Percentiles rank a stretch among this genome's conserved stretches.
phyloP scores from a whole-genome alignment of 345 rosid species.

The Populus pruinosa region DNA sequence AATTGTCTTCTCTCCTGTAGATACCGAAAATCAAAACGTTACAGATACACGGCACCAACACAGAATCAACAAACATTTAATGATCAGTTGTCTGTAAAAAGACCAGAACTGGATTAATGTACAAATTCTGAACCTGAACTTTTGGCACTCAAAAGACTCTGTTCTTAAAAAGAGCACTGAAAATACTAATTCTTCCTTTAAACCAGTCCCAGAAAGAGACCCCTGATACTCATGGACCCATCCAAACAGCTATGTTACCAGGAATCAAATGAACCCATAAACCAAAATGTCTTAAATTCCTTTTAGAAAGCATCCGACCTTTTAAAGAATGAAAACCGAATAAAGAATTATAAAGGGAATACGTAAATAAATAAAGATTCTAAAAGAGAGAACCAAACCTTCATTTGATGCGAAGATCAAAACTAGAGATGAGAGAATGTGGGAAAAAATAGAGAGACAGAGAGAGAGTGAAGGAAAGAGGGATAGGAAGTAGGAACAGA shows the following conservation, averaged over 20 bases:
- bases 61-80: slow-evolving; percentile 2
- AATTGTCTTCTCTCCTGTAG: not conserved
- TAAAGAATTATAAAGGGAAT: not conserved
- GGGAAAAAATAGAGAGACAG: not conserved
- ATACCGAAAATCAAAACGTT: not conserved
- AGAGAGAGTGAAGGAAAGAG: slow-evolving; percentile 8
- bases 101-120: not conserved
- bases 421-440: slow-evolving; percentile 19
- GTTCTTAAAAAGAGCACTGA: not conserved
- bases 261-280: slow-evolving; percentile 15
- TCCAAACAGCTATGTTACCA: not conserved
- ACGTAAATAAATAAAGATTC: slow-evolving; percentile 17
- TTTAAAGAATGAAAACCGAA: slow-evolving; percentile 21
- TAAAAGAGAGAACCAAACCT: slow-evolving; percentile 42
- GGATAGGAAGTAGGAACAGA: slow-evolving; percentile 7
- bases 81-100: not conserved
- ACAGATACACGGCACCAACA: not conserved
- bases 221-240: not conserved
- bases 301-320: not conserved
- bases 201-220: slow-evolving; percentile 8
- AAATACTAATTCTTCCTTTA: not conserved
- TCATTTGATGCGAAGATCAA: slow-evolving; percentile 44
- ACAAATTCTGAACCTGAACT: not conserved
- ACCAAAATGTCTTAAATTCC: slow-evolving; percentile 4
- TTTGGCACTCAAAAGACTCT: not conserved